Evolutionary conservation across 768 basidiomycete species (phyloP).

Genomic region (Mycena pura): DNA sequence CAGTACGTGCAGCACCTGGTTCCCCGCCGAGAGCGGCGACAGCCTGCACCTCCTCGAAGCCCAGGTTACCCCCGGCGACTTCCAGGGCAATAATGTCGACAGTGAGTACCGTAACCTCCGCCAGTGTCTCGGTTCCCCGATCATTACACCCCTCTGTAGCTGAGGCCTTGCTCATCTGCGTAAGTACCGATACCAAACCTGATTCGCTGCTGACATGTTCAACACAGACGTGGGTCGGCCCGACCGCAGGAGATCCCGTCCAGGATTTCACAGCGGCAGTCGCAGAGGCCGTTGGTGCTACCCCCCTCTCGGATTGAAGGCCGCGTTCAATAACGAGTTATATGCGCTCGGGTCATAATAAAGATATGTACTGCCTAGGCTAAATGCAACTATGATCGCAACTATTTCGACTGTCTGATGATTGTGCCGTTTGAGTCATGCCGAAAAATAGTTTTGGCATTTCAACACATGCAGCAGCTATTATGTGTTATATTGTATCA

Average conservation of each 20-base stretch:
- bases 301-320: conserved; percentile 5
- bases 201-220: not conserved
- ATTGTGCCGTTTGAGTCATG: too few species aligned
- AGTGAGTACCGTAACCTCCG: conserved; percentile 1
- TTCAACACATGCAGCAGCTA: too few species aligned
- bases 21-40: conserved; percentile 7
- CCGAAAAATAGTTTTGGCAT: too few species aligned
- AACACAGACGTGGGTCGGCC: conserved; percentile 10
- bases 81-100: conserved; percentile 12
- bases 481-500: too few species aligned
- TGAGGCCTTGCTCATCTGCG: conserved; percentile 8
- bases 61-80: conserved; percentile 5
- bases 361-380: too few species aligned
- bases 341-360: conserved; percentile 3
- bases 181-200: not conserved
- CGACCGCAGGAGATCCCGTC: conserved; percentile 6
- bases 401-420: too few species aligned
- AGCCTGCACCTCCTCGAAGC: conserved; percentile 6
- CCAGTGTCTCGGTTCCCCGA: conserved; percentile 6
- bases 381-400: too few species aligned
- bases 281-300: conserved; percentile 13
- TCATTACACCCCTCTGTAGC: not conserved
- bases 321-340: not conserved
- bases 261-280: conserved; percentile 12
- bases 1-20: conserved; percentile 10